Conservation (phyloP, 2,329 filamentous ascomycete species). For the Phyllosticta ampelicida region DNA sequence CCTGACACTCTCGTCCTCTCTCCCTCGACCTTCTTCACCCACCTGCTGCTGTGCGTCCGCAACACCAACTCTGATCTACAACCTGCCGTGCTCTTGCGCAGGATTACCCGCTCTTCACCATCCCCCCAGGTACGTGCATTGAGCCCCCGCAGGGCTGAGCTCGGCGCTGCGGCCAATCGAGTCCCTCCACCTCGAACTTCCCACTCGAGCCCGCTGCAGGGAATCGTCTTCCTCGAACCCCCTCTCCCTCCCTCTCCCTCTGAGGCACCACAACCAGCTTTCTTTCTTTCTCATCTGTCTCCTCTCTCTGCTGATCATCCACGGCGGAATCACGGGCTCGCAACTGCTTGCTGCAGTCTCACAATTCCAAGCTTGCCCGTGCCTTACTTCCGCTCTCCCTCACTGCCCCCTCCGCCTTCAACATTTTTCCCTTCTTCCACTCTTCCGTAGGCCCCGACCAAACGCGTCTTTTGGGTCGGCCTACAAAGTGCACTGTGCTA, state of each 20-base stretch:
- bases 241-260: background rate
- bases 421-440: background rate
- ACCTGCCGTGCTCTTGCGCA: background rate
- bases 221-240: background rate
- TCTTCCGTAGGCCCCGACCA: background rate
- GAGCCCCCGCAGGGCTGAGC: background rate
- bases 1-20: background rate
- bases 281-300: background rate
- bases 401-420: background rate
- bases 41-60: background rate
- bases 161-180: conserved; percentile 4
- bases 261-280: background rate
- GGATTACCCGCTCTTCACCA: background rate
- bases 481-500: conserved; percentile 11
- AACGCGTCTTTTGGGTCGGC: background rate
- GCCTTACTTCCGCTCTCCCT: conserved; percentile 6
- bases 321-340: background rate
- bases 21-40: background rate
- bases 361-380: conserved; percentile 1
- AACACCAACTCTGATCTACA: background rate
- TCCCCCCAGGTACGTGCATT: background rate
- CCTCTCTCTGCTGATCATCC: background rate
- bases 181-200: conserved; percentile 4
- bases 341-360: background rate
- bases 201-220: background rate